Evolutionary conservation across 2,329 filamentous ascomycete species (phyloP).

Genomic region (Lanzia echinophila): DNA sequence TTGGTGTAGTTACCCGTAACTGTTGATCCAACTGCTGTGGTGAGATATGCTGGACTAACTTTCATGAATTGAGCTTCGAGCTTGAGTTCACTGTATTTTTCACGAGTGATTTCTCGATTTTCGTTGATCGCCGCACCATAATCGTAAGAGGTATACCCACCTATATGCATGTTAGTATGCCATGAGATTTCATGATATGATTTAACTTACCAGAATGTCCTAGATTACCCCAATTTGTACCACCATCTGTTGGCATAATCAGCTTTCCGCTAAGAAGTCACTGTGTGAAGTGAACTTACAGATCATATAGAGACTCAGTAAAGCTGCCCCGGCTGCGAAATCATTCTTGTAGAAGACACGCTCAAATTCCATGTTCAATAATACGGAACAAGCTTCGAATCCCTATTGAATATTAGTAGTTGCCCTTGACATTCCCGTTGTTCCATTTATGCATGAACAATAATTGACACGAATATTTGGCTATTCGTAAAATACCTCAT

Average conservation of each 20-base stretch:
- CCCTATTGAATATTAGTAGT: slow-evolving; percentile 34
- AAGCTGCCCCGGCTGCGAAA: slow-evolving; percentile 56
- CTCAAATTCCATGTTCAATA: slow-evolving; percentile 68
- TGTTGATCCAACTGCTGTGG: slow-evolving; percentile 46
- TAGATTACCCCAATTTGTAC: slow-evolving; percentile 79
- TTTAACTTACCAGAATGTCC: slow-evolving; percentile 46
- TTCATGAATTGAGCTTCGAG: slow-evolving; percentile 69
- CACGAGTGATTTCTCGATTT: slow-evolving; percentile 58
- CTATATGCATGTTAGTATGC: slow-evolving; percentile 26
- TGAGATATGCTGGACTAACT: slow-evolving; percentile 63
- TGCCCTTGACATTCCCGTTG: too few relatives aligned
- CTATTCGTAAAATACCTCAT: background rate
- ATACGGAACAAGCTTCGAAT: slow-evolving; percentile 57
- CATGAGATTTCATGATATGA: background rate
- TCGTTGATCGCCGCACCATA: slow-evolving; percentile 60
- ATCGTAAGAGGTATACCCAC: slow-evolving; percentile 54
- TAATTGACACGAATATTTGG: slow-evolving; percentile 51
- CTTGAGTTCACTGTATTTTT: slow-evolving; percentile 77
- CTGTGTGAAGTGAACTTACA: slow-evolving; percentile 32
- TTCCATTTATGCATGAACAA: too few relatives aligned
- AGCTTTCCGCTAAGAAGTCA: too few relatives aligned
- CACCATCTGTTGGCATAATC: slow-evolving; percentile 51
- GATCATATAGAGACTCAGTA: slow-evolving; percentile 73
- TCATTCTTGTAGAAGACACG: slow-evolving; percentile 76
- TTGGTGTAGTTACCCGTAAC: slow-evolving; percentile 43